A percentile compares a stretch with the other conserved stretches of the same genome.
These are phyloP conservation scores for Excoecaria cochinchinensis DNA, from an alignment of 345 rosid species.

Conservation along the genomic window DNA sequence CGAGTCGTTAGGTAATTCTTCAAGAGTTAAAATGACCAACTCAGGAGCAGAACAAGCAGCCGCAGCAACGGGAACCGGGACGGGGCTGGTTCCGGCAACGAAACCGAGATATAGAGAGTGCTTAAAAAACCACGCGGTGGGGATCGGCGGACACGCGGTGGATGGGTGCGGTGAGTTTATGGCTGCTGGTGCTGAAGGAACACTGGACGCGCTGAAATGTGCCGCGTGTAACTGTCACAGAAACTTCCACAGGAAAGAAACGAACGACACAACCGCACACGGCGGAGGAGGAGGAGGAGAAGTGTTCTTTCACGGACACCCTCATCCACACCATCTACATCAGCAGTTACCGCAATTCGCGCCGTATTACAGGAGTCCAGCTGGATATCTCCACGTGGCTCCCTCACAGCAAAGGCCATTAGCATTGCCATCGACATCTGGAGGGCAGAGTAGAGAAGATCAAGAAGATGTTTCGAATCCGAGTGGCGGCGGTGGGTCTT, in stretches of 20 bases:
- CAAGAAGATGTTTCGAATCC: constrained; percentile 23
- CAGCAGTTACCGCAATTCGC: constrained; percentile 39
- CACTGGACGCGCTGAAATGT: constrained; percentile 26
- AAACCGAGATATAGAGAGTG: constrained; percentile 51
- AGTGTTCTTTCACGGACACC: constrained; percentile 19
- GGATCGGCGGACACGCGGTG: constrained; percentile 77
- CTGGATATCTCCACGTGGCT: constrained; percentile 47
- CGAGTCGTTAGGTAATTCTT: constrained; percentile 40
- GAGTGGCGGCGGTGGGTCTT: constrained; percentile 15
- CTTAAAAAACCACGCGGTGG: constrained; percentile 82
- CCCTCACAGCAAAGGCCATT: constrained; percentile 21
- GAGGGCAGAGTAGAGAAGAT: constrained; percentile 24
- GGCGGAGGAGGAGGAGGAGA: constrained; percentile 25
- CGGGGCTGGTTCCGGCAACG: neutral
- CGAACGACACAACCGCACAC: constrained; percentile 23
- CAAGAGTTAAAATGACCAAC: constrained; percentile 32
- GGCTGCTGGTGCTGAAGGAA: constrained; percentile 69
- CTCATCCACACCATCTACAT: constrained; percentile 36
- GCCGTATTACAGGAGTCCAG: constrained; percentile 56
- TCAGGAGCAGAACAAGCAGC: constrained; percentile 11
- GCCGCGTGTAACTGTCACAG: constrained; percentile 32
- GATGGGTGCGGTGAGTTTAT: constrained; percentile 95
- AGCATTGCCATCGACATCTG: constrained; percentile 29
- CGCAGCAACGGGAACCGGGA: neutral
- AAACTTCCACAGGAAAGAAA: constrained; percentile 28